Evolutionary conservation across 495 filamentous ascomycete genomes (phyloP), one percentile per base, ranked within the genome.

Genomic region (Podospora appendiculata): DNA sequence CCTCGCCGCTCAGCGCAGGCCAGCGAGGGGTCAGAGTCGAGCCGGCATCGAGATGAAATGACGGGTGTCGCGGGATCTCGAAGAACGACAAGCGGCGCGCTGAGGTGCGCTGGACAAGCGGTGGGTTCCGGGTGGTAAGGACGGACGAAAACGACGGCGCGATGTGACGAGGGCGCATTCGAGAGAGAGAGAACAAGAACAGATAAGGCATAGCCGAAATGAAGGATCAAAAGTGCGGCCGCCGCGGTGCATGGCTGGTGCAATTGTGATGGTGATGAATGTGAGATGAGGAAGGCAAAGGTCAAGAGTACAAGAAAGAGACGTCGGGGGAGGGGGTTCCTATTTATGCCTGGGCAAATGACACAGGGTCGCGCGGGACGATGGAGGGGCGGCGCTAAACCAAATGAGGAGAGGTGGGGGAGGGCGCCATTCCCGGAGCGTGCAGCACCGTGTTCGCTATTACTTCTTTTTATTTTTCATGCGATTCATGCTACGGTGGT

Each of bases 1-100:
- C 43, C 43, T 45, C 43, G 43, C 43, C 43, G 43, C 43, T 45
- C 43, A 45, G 43, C 18, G 43, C 25, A 45, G 43, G 43, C 43
- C 13, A 45, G 19, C 43, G 43, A 32, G 17, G n/a, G 43, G 43
- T 33, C 25, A 45, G 43, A 45, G 43, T 45, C 43, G 43, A 45
- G 43, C 43, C 18, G 18, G 43, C 13, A 45, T 45, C 8, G 43
- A 33, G 43, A 45, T 45, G 43, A 45, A 45, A 45, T 45, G 43
- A 33, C 25, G 25, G 17, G 43, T 45, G 9, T 45, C 19, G 43
- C 43, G 19, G 33, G 18, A 45, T 45, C 25, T 14, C 25, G 43
- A 45, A 45, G 43, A 45, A 45, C 43, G 43, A 45, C 13, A 45
- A 33, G 18, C 25, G 12, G 43, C 43, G 43, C 43, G 43, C 43